Percentiles rank a stretch among this genome's conserved stretches.
These are phyloP conservation scores for Tricholomella constricta DNA, from an alignment of 768 basidiomycete species.

Conservation along the genomic window DNA sequence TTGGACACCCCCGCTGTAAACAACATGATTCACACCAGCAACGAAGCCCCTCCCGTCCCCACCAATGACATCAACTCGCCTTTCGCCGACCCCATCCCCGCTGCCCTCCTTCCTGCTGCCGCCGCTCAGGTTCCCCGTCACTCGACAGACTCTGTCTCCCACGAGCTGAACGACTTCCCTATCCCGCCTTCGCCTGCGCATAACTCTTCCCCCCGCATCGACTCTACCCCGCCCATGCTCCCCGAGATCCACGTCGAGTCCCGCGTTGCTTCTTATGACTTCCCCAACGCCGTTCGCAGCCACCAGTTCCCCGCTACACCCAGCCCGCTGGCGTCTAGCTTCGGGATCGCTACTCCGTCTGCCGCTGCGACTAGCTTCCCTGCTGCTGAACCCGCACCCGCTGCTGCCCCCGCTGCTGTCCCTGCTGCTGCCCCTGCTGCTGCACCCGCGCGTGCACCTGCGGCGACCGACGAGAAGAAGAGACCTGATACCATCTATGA, in stretches of 20 bases:
- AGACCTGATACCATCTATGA: constrained; percentile 26
- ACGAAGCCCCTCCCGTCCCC: constrained; percentile 10
- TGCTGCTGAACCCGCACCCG: constrained; percentile 3
- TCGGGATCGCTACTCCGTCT: constrained; percentile 15
- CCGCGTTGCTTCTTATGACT: constrained; percentile 27
- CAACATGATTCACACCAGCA: constrained; percentile 14
- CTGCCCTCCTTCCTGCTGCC: constrained; percentile 4
- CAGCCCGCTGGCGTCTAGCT: constrained; percentile 42
- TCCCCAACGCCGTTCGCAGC: constrained; percentile 11
- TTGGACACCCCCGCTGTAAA: constrained; percentile 33
- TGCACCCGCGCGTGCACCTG: constrained; percentile 6
- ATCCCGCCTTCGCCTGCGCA: constrained; percentile 38
- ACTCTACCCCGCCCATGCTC: constrained; percentile 53
- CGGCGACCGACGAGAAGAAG: constrained; percentile 8
- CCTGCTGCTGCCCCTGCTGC: no score
- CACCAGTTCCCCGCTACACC: constrained; percentile 39
- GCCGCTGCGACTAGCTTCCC: constrained; percentile 11
- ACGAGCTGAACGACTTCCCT: constrained; percentile 38
- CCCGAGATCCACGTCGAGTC: constrained; percentile 53
- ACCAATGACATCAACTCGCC: constrained; percentile 20
- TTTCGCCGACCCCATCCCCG: constrained; percentile 30
- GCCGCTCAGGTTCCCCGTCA: not conserved
- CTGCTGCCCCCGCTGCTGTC: not conserved
- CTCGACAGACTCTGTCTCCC: constrained; percentile 16
- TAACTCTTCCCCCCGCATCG: constrained; percentile 41